Percentiles rank a stretch among this genome's conserved stretches.
These are phyloP conservation scores for Ceratobasidium theobromae DNA, from an alignment of 1,284 basidiomycete species.

Conservation along the genomic window DNA sequence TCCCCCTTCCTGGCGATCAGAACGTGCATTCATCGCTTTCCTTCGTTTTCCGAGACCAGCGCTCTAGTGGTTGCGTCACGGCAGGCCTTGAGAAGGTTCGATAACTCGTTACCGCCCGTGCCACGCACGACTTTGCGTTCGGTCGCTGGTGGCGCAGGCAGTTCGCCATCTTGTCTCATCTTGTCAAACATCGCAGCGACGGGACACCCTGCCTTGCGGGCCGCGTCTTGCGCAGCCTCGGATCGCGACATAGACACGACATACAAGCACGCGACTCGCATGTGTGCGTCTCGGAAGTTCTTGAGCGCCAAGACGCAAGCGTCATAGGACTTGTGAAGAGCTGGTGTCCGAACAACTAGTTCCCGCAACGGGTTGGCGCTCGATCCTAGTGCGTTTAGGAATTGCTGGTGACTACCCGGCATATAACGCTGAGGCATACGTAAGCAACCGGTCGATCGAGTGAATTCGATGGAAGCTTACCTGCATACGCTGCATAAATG, in stretches of 20 bases:
- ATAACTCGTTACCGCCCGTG: constrained; percentile 27
- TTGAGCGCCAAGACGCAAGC: constrained; percentile 71
- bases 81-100: constrained; percentile 29
- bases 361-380: constrained; percentile 40
- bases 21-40: background rate
- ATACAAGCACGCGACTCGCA: constrained; percentile 82
- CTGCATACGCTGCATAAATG: constrained; percentile 52
- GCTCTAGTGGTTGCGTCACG: constrained; percentile 28
- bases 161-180: constrained; percentile 26
- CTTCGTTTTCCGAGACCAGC: constrained; percentile 29
- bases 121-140: constrained; percentile 29
- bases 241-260: constrained; percentile 52
- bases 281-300: constrained; percentile 82
- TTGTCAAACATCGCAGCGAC: constrained; percentile 30
- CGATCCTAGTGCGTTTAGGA: constrained; percentile 52
- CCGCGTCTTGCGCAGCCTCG: constrained; percentile 28
- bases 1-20: background rate
- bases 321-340: constrained; percentile 61
- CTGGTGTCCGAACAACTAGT: constrained; percentile 43
- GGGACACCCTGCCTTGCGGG: constrained; percentile 29
- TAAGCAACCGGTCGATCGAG: background rate
- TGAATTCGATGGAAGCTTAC: constrained; percentile 13
- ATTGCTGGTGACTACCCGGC: constrained; percentile 53
- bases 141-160: constrained; percentile 17
- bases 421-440: constrained; percentile 44